These are phyloP conservation scores for Cucumis variabilis DNA, from an alignment of 331 rosid species.

Conservation along the genomic window DNA sequence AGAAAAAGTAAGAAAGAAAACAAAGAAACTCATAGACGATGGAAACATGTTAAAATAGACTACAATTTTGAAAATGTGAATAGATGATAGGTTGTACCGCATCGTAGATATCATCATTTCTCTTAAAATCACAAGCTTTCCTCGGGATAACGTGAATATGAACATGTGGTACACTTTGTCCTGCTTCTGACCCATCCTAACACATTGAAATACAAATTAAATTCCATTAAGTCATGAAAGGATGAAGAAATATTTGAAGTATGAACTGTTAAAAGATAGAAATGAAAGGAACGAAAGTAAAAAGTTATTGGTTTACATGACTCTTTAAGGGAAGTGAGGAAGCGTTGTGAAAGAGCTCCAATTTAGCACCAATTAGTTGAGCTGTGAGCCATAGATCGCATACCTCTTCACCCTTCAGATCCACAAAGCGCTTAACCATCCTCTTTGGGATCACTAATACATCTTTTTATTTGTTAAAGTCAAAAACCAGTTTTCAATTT, in stretches of 20 bases:
- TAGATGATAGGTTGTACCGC: conserved; percentile 32
- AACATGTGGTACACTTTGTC: conserved; percentile 87
- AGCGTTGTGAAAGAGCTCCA: conserved; percentile 82
- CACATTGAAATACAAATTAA: no score
- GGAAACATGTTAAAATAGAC: no score
- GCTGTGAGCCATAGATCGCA: conserved; percentile 87
- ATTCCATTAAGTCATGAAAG: no score
- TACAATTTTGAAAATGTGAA: no score
- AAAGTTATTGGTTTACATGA: no score
- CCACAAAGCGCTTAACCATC: conserved; percentile 80
- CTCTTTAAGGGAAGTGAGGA: no score
- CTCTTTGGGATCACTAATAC: conserved; percentile 89
- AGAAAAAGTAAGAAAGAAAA: no score
- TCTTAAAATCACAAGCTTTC: conserved; percentile 66
- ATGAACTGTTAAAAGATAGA: no score
- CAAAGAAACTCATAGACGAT: no score
- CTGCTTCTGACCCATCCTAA: conserved; percentile 80
- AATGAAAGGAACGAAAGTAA: no score
- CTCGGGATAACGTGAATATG: conserved; percentile 82
- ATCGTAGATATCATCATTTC: conserved; percentile 81
- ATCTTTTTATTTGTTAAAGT: conserved; percentile 65
- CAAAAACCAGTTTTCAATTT: conserved; percentile 2
- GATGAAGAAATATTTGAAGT: no score
- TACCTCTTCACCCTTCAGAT: conserved; percentile 77
- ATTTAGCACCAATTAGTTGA: conserved; percentile 68